These are phyloP conservation scores for Elsinoe australis DNA, from an alignment of 2,329 filamentous ascomycete genomes.

Conservation along the genomic window DNA sequence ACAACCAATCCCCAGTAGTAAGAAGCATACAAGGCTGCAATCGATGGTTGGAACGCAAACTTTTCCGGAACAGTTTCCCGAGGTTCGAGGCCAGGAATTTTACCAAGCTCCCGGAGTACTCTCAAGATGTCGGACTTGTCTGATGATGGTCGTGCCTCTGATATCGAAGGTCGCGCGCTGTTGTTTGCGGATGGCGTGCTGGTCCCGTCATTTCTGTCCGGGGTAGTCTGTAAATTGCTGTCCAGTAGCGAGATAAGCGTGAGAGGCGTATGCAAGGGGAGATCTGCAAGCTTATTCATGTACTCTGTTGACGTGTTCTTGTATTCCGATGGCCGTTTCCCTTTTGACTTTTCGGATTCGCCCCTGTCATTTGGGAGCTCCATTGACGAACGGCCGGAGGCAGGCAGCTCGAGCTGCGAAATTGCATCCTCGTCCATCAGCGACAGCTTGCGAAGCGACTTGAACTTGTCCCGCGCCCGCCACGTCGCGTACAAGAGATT, in stretches of 20 bases:
- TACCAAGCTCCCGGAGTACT: slow-evolving; percentile 40
- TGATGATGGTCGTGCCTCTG: slow-evolving; percentile 4
- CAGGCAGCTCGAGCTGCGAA: slow-evolving; percentile 4
- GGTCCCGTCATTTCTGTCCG: slow-evolving; percentile 24
- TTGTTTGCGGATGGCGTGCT: slow-evolving; percentile 35
- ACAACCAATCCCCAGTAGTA: slow-evolving; percentile 84
- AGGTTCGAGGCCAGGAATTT: slow-evolving; percentile 49
- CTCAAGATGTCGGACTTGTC: slow-evolving; percentile 18
- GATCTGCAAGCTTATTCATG: slow-evolving; percentile 79
- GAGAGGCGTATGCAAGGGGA: slow-evolving; percentile 79
- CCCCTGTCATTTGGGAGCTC: slow-evolving; percentile 1
- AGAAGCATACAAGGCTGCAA: slow-evolving; percentile 89
- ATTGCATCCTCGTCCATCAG: slow-evolving; percentile 17
- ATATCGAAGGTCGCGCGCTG: slow-evolving; percentile 31
- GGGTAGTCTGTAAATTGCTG: slow-evolving; percentile 29
- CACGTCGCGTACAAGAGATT: slow-evolving; percentile 19
- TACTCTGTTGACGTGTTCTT: slow-evolving; percentile 45
- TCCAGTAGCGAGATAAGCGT: slow-evolving; percentile 61
- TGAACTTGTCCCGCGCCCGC: slow-evolving; percentile 16
- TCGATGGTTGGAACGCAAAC: slow-evolving; percentile 74
- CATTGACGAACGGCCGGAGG: slow-evolving; percentile 9
- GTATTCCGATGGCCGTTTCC: slow-evolving; percentile 15
- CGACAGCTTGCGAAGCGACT: slow-evolving; percentile 9
- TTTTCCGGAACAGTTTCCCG: slow-evolving; percentile 58
- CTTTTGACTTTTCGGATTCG: slow-evolving; percentile 15